Conservation (phyloP, 768 basidiomycete genomes). For the Podaxis sp. region DNA sequence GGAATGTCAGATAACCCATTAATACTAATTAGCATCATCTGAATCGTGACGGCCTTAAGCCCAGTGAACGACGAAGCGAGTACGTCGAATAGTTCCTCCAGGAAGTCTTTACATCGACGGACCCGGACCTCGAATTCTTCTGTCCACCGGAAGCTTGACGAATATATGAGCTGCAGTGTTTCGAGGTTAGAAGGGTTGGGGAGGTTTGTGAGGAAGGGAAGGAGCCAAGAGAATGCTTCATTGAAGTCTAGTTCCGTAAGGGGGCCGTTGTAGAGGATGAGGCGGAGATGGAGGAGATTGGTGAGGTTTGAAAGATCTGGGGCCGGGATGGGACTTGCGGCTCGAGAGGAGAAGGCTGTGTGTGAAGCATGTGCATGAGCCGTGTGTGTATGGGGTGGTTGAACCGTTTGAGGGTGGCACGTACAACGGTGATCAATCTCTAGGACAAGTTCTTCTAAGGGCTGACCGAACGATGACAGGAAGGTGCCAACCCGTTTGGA, state of each 20-base stretch:
- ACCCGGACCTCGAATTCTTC: neutral
- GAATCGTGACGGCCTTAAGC: neutral
- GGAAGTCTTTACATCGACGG: neutral
- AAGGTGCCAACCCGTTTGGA: neutral
- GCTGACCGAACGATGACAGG: neutral
- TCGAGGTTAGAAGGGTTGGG: neutral
- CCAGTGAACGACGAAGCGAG: neutral
- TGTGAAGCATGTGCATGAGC: neutral
- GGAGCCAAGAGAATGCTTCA: neutral
- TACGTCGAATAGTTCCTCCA: neutral
- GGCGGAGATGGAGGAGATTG: neutral
- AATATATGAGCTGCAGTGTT: neutral
- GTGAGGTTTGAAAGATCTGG: neutral
- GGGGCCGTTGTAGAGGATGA: slow-evolving; percentile 2
- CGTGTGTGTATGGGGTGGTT: neutral
- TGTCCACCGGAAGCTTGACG: neutral
- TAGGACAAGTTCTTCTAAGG: neutral
- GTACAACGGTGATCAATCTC: slow-evolving; percentile 8
- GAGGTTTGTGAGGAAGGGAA: neutral
- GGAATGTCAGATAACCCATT: neutral
- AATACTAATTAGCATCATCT: neutral
- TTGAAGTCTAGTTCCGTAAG: neutral
- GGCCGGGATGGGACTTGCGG: neutral
- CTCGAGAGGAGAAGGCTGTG: neutral
- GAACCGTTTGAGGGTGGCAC: neutral